phyloP scores from a whole-genome alignment of 352 stramenopile species.

The Pythium monospermum region DNA sequence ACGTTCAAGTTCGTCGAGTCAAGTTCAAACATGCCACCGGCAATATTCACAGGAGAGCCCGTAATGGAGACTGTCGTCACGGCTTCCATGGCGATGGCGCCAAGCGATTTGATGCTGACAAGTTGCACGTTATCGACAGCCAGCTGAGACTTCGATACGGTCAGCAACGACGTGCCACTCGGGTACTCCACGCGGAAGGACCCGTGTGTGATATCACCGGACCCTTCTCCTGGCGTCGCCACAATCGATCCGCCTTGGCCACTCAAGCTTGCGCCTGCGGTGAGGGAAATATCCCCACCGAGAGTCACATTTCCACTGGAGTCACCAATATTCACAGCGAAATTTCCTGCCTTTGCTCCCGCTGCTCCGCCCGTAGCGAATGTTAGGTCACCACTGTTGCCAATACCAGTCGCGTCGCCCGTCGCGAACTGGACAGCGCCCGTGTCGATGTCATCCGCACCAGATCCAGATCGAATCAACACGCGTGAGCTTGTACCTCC shows the following conservation, averaged over 20 bases:
- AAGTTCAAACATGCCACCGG: constrained; percentile 20
- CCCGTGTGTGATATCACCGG: constrained; percentile 20
- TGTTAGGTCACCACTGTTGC: constrained; percentile 33
- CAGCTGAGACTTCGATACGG: constrained; percentile 26
- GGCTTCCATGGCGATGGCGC: constrained; percentile 29
- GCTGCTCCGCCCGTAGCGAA: constrained; percentile 29
- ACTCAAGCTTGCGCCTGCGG: constrained; percentile 28
- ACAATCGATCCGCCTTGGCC: constrained; percentile 37
- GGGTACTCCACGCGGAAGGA: constrained; percentile 40
- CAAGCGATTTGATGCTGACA: constrained; percentile 26
- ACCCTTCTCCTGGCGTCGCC: constrained; percentile 31
- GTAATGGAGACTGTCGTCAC: constrained; percentile 30
- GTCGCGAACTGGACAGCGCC: constrained; percentile 30
- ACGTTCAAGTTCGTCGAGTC: constrained; percentile 22
- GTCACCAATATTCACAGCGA: constrained; percentile 31
- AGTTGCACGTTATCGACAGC: constrained; percentile 31
- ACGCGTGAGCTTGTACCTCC: constrained; percentile 12
- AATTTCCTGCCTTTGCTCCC: constrained; percentile 28
- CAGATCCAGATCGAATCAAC: constrained; percentile 20
- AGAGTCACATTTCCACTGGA: constrained; percentile 18
- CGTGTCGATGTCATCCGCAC: constrained; percentile 22
- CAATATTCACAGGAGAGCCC: constrained; percentile 18
- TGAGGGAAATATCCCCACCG: constrained; percentile 30
- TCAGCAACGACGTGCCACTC: constrained; percentile 22
- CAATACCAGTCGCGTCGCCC: constrained; percentile 19